Conservation (phyloP, 768 basidiomycete genomes). For the Vishniacozyma victoriae region DNA sequence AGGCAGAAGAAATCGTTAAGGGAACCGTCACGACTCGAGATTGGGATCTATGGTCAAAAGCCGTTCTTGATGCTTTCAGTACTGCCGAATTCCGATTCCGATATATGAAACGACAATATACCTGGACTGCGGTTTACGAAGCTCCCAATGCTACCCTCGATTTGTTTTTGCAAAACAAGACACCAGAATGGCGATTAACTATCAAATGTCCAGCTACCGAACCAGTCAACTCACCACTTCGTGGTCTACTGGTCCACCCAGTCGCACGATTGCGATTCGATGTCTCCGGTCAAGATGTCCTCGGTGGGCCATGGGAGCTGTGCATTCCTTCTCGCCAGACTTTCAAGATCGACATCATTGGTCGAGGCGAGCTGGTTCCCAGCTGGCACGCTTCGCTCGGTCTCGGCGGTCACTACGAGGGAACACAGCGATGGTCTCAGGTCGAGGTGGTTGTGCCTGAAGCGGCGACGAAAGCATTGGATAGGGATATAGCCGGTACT, state of each 20-base stretch:
- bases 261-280: constrained; percentile 61
- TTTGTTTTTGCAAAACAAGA: constrained; percentile 66
- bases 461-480: constrained; percentile 52
- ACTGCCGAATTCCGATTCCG: constrained; percentile 65
- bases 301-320: constrained; percentile 68
- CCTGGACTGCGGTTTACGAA: constrained; percentile 76
- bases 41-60: constrained; percentile 62
- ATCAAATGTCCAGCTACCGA: constrained; percentile 62
- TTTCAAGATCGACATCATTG: constrained; percentile 58
- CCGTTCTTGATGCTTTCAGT: constrained; percentile 24
- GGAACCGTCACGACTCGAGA: constrained; percentile 48
- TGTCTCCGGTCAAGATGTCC: constrained; percentile 47
- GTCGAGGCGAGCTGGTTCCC: constrained; percentile 61
- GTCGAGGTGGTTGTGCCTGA: constrained; percentile 60
- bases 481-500: constrained; percentile 72
- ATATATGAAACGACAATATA: constrained; percentile 77
- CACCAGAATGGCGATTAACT: constrained; percentile 81
- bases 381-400: constrained; percentile 82
- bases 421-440: constrained; percentile 63
- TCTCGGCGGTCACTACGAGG: constrained; percentile 63
- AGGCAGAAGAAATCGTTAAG: constrained; percentile 22
- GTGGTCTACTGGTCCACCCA: constrained; percentile 65
- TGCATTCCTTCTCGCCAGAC: constrained; percentile 61
- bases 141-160: constrained; percentile 67
- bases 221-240: constrained; percentile 73